These are phyloP conservation scores for Boletus subparvulus DNA, from an alignment of 768 basidiomycete genomes.

Conservation along the genomic window DNA sequence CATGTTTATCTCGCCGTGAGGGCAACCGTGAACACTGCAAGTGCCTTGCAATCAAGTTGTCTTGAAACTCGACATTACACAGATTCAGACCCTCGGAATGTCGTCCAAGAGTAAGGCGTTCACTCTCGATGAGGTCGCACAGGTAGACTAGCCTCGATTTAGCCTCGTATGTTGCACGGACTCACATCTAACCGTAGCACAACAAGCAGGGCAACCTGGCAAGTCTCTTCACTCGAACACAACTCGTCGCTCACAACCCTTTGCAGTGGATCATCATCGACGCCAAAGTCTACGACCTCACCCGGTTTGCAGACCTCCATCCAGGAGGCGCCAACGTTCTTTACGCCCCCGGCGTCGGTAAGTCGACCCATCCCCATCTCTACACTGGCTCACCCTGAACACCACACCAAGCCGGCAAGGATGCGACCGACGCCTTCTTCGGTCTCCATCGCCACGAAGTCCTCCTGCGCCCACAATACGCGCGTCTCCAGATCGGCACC, in stretches of 20 bases:
- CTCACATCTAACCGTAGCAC: conserved; percentile 51
- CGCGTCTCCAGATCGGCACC: conserved; percentile 65
- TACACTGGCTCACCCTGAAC: background rate
- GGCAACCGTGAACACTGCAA: too few species aligned
- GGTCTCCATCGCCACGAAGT: conserved; percentile 84
- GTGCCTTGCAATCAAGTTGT: background rate
- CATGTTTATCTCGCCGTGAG: background rate
- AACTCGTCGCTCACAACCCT: background rate
- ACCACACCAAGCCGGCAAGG: conserved; percentile 55
- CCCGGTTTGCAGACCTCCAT: conserved; percentile 79
- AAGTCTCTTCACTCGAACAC: conserved; percentile 22
- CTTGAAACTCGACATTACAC: background rate
- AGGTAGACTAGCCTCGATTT: conserved; percentile 42
- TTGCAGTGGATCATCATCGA: conserved; percentile 79
- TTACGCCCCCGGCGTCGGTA: conserved; percentile 63
- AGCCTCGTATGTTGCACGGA: background rate
- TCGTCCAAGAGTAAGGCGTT: conserved; percentile 36
- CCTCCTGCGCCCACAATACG: conserved; percentile 69
- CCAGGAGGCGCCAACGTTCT: conserved; percentile 81
- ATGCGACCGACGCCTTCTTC: conserved; percentile 80
- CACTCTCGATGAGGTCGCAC: conserved; percentile 60
- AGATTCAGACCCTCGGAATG: conserved; percentile 10
- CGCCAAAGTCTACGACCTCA: conserved; percentile 77
- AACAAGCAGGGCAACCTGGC: conserved; percentile 84
- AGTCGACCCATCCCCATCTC: conserved; percentile 14